Conservation (phyloP, 2,329 filamentous ascomycete species). For the Paecilomyces niveus region DNA sequence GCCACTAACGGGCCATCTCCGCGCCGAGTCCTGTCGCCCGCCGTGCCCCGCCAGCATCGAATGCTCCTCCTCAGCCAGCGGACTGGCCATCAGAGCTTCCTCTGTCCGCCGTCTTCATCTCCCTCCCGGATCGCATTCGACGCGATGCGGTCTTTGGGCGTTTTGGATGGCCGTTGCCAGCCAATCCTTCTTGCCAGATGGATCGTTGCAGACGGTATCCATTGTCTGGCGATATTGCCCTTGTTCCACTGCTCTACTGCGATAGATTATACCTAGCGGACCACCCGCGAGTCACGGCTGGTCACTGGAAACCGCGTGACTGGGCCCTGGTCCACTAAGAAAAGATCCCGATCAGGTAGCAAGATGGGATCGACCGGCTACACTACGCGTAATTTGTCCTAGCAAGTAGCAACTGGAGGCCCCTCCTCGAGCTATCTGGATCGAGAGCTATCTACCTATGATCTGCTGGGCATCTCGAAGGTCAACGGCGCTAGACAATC, state of each 20-base stretch:
- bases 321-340: not conserved
- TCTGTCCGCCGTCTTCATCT: not conserved
- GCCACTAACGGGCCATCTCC: not conserved
- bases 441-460: not conserved
- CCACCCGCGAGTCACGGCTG: not conserved
- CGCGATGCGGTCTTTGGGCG: not conserved
- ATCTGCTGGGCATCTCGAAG: constrained; percentile 21
- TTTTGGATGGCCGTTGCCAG: not conserved
- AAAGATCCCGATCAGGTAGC: not conserved
- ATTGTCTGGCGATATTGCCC: not conserved
- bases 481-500: constrained; percentile 11
- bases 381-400: not conserved
- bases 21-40: not conserved
- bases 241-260: too few relatives aligned
- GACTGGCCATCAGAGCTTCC: too few relatives aligned
- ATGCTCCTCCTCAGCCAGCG: too few relatives aligned
- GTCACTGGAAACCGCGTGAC: not conserved
- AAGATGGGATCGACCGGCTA: not conserved
- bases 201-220: not conserved
- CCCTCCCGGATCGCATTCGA: not conserved
- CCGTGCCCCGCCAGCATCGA: not conserved
- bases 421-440: not conserved
- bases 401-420: not conserved
- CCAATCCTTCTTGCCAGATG: not conserved
- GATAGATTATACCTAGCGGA: too few relatives aligned